phyloP scores from a whole-genome alignment of 1,284 basidiomycete species.

The Fomitopsis schrenkii region DNA sequence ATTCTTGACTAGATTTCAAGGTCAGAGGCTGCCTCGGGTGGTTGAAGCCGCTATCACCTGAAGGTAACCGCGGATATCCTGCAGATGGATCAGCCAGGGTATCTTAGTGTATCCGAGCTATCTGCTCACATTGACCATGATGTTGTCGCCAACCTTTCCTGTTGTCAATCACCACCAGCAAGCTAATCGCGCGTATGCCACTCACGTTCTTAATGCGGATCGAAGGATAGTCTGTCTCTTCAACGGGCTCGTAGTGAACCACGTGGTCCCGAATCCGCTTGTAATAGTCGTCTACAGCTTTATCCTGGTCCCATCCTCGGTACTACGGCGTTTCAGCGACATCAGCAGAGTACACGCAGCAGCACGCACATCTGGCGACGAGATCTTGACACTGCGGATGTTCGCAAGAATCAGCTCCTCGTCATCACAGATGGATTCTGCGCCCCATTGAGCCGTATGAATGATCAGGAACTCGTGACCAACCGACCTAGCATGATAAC shows the following conservation, averaged over 20 bases:
- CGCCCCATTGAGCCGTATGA: not conserved
- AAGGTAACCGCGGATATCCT: constrained; percentile 87
- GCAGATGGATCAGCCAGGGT: constrained; percentile 3
- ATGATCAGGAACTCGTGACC: not conserved
- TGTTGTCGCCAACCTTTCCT: constrained; percentile 82
- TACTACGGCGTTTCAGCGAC: constrained; percentile 52
- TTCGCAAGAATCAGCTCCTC: constrained; percentile 92
- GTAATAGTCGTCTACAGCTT: constrained; percentile 91
- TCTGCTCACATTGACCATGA: constrained; percentile 77
- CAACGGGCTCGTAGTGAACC: constrained; percentile 84
- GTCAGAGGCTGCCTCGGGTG: not conserved
- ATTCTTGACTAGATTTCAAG: constrained; percentile 66
- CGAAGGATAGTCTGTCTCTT: constrained; percentile 83
- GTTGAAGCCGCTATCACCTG: constrained; percentile 42
- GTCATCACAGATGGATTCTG: constrained; percentile 86
- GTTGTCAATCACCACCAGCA: not conserved
- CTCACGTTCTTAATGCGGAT: constrained; percentile 93
- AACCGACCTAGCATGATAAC: constrained; percentile 86
- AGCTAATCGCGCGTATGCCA: no score
- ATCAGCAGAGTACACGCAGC: not conserved
- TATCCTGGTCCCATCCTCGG: constrained; percentile 87
- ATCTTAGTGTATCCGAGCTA: not conserved
- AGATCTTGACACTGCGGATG: constrained; percentile 96
- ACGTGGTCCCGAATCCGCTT: constrained; percentile 87
- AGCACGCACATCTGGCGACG: constrained; percentile 84